phyloP scores from a whole-genome alignment of 1,284 basidiomycete genomes.

The Pisolithus thermaeus region DNA sequence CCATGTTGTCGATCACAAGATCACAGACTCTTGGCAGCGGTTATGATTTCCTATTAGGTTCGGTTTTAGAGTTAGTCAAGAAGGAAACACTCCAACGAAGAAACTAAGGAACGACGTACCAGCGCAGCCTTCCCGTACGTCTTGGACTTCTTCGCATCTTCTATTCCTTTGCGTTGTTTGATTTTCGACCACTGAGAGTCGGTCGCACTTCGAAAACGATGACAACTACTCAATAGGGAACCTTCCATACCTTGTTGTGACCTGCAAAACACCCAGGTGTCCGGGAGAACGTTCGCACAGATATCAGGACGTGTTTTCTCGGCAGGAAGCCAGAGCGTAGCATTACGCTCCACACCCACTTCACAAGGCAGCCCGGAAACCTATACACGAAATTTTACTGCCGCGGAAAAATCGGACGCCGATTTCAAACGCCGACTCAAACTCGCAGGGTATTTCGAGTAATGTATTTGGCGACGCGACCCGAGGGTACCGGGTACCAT shows the following conservation, averaged over 20 bases:
- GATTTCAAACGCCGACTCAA: no score
- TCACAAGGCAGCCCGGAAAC: no score
- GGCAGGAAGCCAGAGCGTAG: constrained; percentile 3
- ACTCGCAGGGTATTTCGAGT: no score
- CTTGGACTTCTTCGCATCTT: constrained; percentile 60
- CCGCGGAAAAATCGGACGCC: no score
- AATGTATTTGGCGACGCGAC: no score
- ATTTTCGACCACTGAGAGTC: constrained; percentile 78
- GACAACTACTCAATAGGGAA: neutral
- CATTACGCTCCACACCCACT: neutral
- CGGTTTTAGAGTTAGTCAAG: neutral
- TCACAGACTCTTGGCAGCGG: constrained; percentile 58
- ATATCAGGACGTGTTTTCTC: constrained; percentile 1
- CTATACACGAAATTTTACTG: no score
- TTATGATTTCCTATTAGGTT: constrained; percentile 56
- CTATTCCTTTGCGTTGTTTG: constrained; percentile 72
- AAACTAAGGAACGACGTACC: constrained; percentile 35
- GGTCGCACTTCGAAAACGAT: constrained; percentile 4
- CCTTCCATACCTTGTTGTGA: constrained; percentile 55
- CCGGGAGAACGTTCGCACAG: constrained; percentile 33
- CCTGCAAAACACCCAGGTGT: constrained; percentile 41
- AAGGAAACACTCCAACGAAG: neutral
- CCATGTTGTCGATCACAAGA: neutral
- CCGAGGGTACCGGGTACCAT: no score
- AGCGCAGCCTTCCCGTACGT: constrained; percentile 54